These are phyloP conservation scores for Fonsecaea erecta DNA, from an alignment of 2,329 filamentous ascomycete genomes.

Conservation along the genomic window DNA sequence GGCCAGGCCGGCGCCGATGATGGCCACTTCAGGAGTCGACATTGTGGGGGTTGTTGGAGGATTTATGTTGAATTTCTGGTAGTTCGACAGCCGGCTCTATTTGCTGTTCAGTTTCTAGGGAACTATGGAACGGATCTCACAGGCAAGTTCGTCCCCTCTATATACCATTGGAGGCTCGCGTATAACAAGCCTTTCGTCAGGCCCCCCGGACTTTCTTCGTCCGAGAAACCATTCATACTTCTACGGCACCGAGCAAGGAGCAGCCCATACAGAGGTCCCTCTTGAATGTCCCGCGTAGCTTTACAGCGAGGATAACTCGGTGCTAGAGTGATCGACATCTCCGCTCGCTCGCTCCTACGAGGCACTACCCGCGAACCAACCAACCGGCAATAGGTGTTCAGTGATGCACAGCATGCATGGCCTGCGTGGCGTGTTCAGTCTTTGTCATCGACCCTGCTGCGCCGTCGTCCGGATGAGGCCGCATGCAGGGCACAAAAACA, in stretches of 20 bases:
- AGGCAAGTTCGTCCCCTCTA: too few relatives aligned
- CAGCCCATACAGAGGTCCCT: too few relatives aligned
- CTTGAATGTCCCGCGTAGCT: neutral
- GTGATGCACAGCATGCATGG: neutral
- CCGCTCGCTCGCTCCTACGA: neutral
- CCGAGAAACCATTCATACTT: neutral
- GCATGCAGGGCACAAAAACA: neutral
- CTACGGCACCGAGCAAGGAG: neutral
- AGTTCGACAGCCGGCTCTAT: neutral
- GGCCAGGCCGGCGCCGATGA: slow-evolving; percentile 55
- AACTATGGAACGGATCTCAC: too few relatives aligned
- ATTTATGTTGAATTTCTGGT: neutral
- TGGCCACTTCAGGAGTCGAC: slow-evolving; percentile 44
- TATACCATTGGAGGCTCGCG: neutral
- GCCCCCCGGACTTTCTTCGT: neutral
- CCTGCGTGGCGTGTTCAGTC: neutral
- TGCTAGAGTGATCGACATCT: neutral
- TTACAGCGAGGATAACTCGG: neutral
- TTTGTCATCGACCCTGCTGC: neutral
- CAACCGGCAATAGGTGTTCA: neutral
- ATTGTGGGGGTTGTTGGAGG: neutral
- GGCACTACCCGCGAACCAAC: neutral
- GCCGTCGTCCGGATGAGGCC: too few relatives aligned
- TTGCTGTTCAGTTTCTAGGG: too few relatives aligned
- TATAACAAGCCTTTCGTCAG: neutral